Evolutionary conservation across 768 basidiomycete genomes (phyloP), one percentile per base, ranked within the genome.

Genomic region (Termitomyces sp.): DNA sequence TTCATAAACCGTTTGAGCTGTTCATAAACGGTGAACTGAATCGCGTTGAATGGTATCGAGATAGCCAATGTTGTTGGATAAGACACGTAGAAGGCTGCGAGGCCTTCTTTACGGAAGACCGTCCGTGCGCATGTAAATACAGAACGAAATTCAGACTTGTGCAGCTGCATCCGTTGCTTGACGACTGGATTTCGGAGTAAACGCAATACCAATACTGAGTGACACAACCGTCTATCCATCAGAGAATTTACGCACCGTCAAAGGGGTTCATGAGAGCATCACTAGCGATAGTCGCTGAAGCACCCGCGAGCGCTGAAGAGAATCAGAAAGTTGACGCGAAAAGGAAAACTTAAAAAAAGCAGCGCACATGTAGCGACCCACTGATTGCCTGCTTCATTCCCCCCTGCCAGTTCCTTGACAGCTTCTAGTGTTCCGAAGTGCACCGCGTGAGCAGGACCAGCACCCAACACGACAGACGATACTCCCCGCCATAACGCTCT

Each of bases 221-320:
- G 20, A 5, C 28, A 12, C 26, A 13, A n/a, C 12, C 18, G 35
- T 43, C 14, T 61, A 62, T 59, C 51, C 56, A 58, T 44, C 35
- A 35, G 48, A 48, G 18, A 54, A 13, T 26, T 23, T 13, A 72
- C 86, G 70, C 72, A 97, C 96, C 96, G 75, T 99, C 97, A 69
- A 99, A 99, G 2, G 97, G 97, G 72, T 98, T 99, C 97, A 99
- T 99, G 56, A 98, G 78, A 2, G 97, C 97, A 76, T 99, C 97
- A 59, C 89, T 91, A 3, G 95, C 91, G 63, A 95, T 91, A 10
- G 97, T 98, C 0, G 96, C 97, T 0, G 89, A 84, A 48, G 94
- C 97, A 61, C 97, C 97, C 33, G 97, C 97, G 33, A 94, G 66
- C 33, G 96, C 97, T 93, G 32, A 61, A 64, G 57, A 48, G 60